Base-by-base conservation (phyloP, 2,329 filamentous ascomycete genomes). In the Neocucurbitaria cava region DNA sequence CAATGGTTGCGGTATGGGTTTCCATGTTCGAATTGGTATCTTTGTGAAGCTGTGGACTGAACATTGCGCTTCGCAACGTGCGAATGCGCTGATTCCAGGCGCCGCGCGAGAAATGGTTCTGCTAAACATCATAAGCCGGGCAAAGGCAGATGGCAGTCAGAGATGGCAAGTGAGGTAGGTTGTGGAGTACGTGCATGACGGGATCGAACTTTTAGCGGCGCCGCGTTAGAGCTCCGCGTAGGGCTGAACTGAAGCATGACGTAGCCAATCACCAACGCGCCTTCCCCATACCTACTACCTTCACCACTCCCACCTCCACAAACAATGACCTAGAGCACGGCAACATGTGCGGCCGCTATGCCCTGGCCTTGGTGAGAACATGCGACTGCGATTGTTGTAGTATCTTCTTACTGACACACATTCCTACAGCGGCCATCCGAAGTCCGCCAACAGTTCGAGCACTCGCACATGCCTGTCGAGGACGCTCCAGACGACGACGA, bases 401-500 rank as follows among this genome's bases (percentile, higher is more conserved):
- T 13, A 38, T 26, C 20, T 1, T 13, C 44, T 31, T 1, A 13
- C 44, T 31, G 40, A 43, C 64, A 66, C 49, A 71, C 44, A 18
- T 10, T 39, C 15, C 15, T 21, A 33, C 31, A 96, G 91, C 85
- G 91, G 58, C 88, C 91, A 31, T 89, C 87, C 21, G 89, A 92
- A 71, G 83, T 96, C 53, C 88, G 89, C 47, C 84, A 82, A 50
- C 87, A 89, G 72, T 81, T 97, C 6, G 83, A 90, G 66, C 83
- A 92, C 31, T 84, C 92, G 65, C 82, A 88, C 57, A 90, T 96
- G 85, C 84, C 83, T 2, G 86, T 91, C 2, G 82, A 88, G 52
- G 86, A 92, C 52, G 86, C 85, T 0, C 90, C 91, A 0, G 83
- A 85, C 3, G 91, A 96, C 64, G 86, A 91, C 17, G 84, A 80